phyloP scores from a whole-genome alignment of 2,329 filamentous ascomycete species.

The Colletotrichum sp. region DNA sequence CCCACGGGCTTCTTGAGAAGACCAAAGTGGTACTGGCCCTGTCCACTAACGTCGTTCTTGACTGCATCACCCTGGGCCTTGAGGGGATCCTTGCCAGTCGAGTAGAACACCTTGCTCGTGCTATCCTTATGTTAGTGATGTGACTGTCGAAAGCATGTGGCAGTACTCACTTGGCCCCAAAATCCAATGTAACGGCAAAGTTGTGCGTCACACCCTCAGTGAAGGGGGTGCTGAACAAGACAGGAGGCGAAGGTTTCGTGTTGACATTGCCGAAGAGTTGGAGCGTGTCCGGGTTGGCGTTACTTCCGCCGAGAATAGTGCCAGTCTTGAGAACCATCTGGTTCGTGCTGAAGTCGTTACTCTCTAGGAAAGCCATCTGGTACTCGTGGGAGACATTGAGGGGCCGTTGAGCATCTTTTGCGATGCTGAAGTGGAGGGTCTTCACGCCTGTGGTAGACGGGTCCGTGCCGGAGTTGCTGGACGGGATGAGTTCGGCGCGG shows the following conservation, averaged over 20 bases:
- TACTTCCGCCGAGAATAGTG: slow-evolving; percentile 46
- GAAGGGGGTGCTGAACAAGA: slow-evolving; percentile 57
- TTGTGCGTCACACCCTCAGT: slow-evolving; percentile 61
- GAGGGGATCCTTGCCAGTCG: slow-evolving; percentile 48
- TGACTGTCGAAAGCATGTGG: neutral
- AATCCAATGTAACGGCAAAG: slow-evolving; percentile 65
- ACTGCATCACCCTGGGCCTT: slow-evolving; percentile 49
- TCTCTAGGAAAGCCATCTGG: slow-evolving; percentile 57
- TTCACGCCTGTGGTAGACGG: slow-evolving; percentile 58
- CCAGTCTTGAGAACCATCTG: slow-evolving; percentile 62
- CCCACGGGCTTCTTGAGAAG: slow-evolving; percentile 64
- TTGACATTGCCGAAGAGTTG: slow-evolving; percentile 54
- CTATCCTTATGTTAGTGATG: slow-evolving; percentile 33
- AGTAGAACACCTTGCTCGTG: slow-evolving; percentile 63
- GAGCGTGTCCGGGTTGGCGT: slow-evolving; percentile 41
- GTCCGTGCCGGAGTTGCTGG: slow-evolving; percentile 55
- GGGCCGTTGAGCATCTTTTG: slow-evolving; percentile 53
- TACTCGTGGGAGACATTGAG: slow-evolving; percentile 68
- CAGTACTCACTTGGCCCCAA: slow-evolving; percentile 53
- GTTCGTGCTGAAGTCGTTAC: slow-evolving; percentile 50
- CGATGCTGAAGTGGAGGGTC: slow-evolving; percentile 66
- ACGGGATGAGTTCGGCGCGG: slow-evolving; percentile 60
- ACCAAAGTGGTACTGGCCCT: slow-evolving; percentile 67
- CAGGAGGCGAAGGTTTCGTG: slow-evolving; percentile 34
- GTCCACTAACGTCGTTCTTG: slow-evolving; percentile 56